Conservation (phyloP, 257 asterid genomes). For the Agastache rugosa region DNA sequence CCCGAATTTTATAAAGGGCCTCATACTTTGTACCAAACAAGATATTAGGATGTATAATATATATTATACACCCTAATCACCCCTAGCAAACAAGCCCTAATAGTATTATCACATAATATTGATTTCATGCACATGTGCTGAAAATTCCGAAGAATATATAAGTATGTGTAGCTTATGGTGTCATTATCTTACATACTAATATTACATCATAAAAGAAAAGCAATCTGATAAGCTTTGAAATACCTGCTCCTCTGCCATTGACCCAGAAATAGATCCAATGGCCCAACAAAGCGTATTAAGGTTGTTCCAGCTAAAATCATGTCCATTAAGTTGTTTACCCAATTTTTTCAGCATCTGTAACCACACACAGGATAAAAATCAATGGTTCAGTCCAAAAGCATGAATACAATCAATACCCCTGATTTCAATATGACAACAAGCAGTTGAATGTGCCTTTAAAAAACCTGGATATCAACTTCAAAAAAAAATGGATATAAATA, state of each 20-base stretch:
- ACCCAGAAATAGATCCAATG: conserved; percentile 94
- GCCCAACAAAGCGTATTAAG: conserved; percentile 97
- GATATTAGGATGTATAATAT: no score
- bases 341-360: conserved; percentile 77
- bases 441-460: background rate
- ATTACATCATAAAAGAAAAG: conserved; percentile 23
- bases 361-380: conserved; percentile 24
- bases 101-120: background rate
- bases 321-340: conserved; percentile 76
- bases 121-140: conserved; percentile 1
- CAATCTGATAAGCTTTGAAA: background rate
- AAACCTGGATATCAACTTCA: background rate
- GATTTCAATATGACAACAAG: conserved; percentile 27
- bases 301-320: conserved; percentile 93
- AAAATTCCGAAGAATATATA: background rate
- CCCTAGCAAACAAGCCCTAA: no score
- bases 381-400: conserved; percentile 20
- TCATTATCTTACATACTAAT: background rate
- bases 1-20: no score
- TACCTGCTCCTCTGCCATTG: conserved; percentile 94
- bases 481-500: conserved; percentile 6
- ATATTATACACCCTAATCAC: no score
- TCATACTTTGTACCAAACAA: no score
- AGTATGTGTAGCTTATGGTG: no score
- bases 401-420: background rate